Percentiles rank a stretch among this genome's conserved stretches.
Evolutionary conservation across 2,329 filamentous ascomycete genomes (phyloP).

Genomic region (Pestalotiopsis sp.): DNA sequence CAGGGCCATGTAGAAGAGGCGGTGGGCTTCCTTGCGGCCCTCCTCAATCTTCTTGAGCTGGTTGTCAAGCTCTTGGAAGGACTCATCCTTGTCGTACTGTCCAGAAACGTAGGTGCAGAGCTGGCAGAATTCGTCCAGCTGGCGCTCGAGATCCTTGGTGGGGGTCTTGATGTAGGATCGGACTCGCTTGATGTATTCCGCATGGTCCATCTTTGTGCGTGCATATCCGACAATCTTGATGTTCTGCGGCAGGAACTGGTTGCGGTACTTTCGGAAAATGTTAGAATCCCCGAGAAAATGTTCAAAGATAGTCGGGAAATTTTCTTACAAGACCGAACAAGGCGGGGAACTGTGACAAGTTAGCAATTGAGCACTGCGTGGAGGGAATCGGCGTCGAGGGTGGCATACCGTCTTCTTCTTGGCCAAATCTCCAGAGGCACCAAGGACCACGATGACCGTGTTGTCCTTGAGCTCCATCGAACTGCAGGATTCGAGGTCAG

Average conservation of each 20-base stretch:
- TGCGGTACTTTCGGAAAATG: slow-evolving; percentile 73
- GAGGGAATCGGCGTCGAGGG: slow-evolving; percentile 27
- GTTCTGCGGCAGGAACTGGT: slow-evolving; percentile 97
- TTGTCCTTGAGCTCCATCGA: slow-evolving; percentile 97
- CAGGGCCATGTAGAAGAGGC: slow-evolving; percentile 99
- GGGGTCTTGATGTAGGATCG: slow-evolving; percentile 99
- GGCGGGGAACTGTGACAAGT: slow-evolving; percentile 76
- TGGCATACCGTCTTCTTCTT: slow-evolving; percentile 96
- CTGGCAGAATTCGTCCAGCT: slow-evolving; percentile 85
- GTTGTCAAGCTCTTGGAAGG: slow-evolving; percentile 82
- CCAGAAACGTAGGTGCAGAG: slow-evolving; percentile 95
- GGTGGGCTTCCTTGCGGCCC: slow-evolving; percentile 79
- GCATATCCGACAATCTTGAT: slow-evolving; percentile 98
- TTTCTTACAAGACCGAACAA: slow-evolving; percentile 91
- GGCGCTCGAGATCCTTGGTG: slow-evolving; percentile 95
- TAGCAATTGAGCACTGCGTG: slow-evolving; percentile 23
- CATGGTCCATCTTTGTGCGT: slow-evolving; percentile 98
- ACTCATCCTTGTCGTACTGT: slow-evolving; percentile 96
- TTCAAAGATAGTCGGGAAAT: background rate
- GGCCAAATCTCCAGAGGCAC: slow-evolving; percentile 94
- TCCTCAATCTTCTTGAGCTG: slow-evolving; percentile 86
- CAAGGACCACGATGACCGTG: slow-evolving; percentile 94
- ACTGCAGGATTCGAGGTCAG: slow-evolving; percentile 47
- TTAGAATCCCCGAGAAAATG: background rate
- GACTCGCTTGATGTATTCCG: slow-evolving; percentile 91